A percentile compares a stretch with the other conserved stretches of the same genome.
These are phyloP conservation scores for Beauveria pseudobassiana DNA, from an alignment of 2,329 filamentous ascomycete species.

Conservation along the genomic window DNA sequence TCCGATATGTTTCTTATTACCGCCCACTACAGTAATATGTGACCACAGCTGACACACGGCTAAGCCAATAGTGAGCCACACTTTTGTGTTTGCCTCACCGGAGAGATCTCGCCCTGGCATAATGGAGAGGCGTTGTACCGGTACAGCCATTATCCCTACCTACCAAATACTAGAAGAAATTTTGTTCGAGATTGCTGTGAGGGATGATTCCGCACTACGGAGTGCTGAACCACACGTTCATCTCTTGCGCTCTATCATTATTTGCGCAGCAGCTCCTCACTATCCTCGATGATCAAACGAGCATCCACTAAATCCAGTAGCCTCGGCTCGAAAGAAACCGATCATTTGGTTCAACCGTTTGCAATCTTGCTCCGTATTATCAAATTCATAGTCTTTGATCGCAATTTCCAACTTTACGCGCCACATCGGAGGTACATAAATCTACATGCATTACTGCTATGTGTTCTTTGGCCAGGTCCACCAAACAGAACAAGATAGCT, in stretches of 20 bases:
- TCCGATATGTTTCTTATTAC: neutral
- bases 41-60: neutral
- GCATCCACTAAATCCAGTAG: neutral
- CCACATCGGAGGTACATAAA: constrained; percentile 10
- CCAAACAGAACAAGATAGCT: neutral
- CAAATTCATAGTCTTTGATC: neutral
- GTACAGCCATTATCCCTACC: neutral
- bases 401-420: neutral
- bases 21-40: neutral
- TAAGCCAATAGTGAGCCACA: constrained; percentile 4
- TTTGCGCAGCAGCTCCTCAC: neutral
- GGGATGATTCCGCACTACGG: too few relatives aligned
- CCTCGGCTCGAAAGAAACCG: neutral
- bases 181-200: too few relatives aligned
- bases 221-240: neutral
- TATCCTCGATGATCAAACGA: neutral
- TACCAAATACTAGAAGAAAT: too few relatives aligned
- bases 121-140: neutral
- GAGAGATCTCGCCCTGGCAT: neutral
- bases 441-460: neutral
- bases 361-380: neutral
- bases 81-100: neutral
- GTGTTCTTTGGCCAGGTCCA: constrained; percentile 1
- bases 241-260: neutral
- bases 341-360: neutral